A percentile compares a stretch with the other conserved stretches of the same genome.
Evolutionary conservation across 257 asterid genomes (phyloP).

Genomic region (Gentiana straminea): DNA sequence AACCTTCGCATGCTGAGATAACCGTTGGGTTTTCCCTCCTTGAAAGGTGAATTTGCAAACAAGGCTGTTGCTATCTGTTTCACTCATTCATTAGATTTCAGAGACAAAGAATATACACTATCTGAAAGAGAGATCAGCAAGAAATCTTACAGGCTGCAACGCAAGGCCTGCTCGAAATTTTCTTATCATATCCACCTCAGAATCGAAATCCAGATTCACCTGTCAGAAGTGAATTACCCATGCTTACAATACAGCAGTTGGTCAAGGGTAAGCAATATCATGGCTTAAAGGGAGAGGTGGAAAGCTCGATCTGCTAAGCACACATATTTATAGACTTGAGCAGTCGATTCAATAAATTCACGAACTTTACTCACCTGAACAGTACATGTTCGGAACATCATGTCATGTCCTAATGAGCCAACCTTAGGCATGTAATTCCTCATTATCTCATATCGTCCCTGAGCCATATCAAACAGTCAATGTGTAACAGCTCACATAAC

Average conservation of each 20-base stretch:
- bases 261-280: neutral
- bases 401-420: slow-evolving; percentile 94
- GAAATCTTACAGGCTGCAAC: slow-evolving; percentile 78
- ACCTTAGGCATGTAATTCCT: slow-evolving; percentile 96
- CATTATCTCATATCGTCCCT: slow-evolving; percentile 95
- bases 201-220: slow-evolving; percentile 93
- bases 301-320: neutral
- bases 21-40: slow-evolving; percentile 93
- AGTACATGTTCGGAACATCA: slow-evolving; percentile 94
- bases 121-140: slow-evolving; percentile 9
- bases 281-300: neutral
- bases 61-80: slow-evolving; percentile 94
- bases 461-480: slow-evolving; percentile 30
- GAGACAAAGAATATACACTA: slow-evolving; percentile 3
- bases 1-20: slow-evolving; percentile 98
- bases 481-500: slow-evolving; percentile 15
- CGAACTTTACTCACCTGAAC: slow-evolving; percentile 57
- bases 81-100: slow-evolving; percentile 24
- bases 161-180: slow-evolving; percentile 95
- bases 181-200: slow-evolving; percentile 94
- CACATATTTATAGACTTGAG: neutral
- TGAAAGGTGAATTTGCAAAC: slow-evolving; percentile 96
- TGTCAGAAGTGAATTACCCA: slow-evolving; percentile 20
- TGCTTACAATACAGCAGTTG: neutral
- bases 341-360: neutral